Base-by-base conservation (phyloP, 192 early-diverging fungal species). In the Rhizophagus sp. region DNA sequence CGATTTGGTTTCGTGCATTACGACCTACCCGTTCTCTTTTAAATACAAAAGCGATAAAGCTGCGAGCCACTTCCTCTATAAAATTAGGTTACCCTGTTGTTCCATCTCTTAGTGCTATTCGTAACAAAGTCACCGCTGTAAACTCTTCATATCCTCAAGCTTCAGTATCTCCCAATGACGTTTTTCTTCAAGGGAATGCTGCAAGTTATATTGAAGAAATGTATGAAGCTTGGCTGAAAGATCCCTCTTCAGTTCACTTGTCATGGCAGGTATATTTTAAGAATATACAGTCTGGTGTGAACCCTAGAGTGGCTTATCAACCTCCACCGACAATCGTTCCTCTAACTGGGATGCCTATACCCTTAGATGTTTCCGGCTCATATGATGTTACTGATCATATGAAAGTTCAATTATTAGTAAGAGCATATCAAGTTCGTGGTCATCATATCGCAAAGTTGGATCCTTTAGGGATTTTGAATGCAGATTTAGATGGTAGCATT, bases 241-340 rank as follows among this genome's bases (percentile, higher is more conserved):
- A 99, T 79, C 97, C 98, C 17, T 86, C 85, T 61, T 94, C 94
- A 7, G 98, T 99, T 27, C 96, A 98, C 84, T 87, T 94, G 62
- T 97, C 96, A 71, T 99, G 98, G 98, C 96, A 96, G 81, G 89
- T 94, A 17, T 99, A 99, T 89, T 99, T 99, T 84, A 91, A 90
- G 83, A 93, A 94, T 84, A 88, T 95, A 71, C 84, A 88, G 78
- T 85, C 87, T 27, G 92, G 93, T 41, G 82, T 90, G 47, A 85
- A 86, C 74, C 86, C 93, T 15, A 86, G 87, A 0, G 88, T 92
- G 72, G 93, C 96, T 39, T 97, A 95, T 87, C 87, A 90, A 70
- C 81, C 95, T 68, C 92, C 98, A 50, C 95, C 94, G 13, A 94
- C 90, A 57, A 88, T 81, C 76, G 90, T 82, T 85, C 90, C 84